Conservation (phyloP, 441 rosid genomes). For the Lepidium campestre region DNA sequence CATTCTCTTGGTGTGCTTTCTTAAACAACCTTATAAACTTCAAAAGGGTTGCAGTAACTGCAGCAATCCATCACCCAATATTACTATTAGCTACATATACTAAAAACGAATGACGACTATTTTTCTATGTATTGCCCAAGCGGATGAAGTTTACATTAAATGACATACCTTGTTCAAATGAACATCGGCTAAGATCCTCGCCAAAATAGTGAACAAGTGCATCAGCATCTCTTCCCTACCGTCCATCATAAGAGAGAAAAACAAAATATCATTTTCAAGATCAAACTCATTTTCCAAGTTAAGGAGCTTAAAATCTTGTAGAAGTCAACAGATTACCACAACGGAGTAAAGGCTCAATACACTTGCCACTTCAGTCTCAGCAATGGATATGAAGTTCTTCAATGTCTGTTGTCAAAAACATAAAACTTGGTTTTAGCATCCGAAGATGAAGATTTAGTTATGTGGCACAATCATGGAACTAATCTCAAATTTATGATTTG, state of each 20-base stretch:
- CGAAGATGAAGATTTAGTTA: not conserved
- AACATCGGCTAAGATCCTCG: slow-evolving; percentile 93
- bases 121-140: not conserved
- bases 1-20: slow-evolving; percentile 89
- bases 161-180: slow-evolving; percentile 89
- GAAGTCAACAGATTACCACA: slow-evolving; percentile 55
- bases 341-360: slow-evolving; percentile 70
- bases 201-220: slow-evolving; percentile 89
- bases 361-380: slow-evolving; percentile 73
- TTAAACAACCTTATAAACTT: slow-evolving; percentile 82
- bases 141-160: not conserved
- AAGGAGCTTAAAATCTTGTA: not conserved
- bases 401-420: slow-evolving; percentile 43
- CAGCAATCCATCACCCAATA: slow-evolving; percentile 24
- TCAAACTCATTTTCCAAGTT: slow-evolving; percentile 11
- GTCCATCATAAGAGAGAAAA: slow-evolving; percentile 13
- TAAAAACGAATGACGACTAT: not conserved
- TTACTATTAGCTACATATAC: slow-evolving; percentile 1
- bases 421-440: slow-evolving; percentile 11
- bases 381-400: slow-evolving; percentile 64
- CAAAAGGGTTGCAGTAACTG: slow-evolving; percentile 85
- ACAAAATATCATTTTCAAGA: not conserved
- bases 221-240: slow-evolving; percentile 94
- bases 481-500: not conserved
- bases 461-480: slow-evolving; percentile 8